phyloP scores from a whole-genome alignment of 345 rosid genomes.

The Lepidium africanum region DNA sequence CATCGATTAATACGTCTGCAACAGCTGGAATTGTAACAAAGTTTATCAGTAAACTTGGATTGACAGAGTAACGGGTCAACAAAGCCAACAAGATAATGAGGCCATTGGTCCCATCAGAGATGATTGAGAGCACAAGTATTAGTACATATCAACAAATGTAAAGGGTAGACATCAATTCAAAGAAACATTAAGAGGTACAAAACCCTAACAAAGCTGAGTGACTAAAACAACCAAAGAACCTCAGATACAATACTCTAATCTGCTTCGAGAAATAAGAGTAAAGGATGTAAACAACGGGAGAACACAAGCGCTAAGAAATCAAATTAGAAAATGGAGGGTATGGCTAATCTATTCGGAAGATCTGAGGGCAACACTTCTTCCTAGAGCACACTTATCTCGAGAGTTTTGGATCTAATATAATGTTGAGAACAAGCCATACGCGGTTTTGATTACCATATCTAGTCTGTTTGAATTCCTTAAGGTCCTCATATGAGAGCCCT shows the following conservation, averaged over 20 bases:
- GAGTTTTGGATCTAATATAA: neutral
- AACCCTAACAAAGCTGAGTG: neutral
- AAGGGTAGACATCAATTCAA: neutral
- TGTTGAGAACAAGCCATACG: slow-evolving; percentile 9
- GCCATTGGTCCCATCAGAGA: neutral
- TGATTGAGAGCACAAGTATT: neutral
- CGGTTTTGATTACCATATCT: slow-evolving; percentile 69
- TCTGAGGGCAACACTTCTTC: neutral
- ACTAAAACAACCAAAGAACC: slow-evolving; percentile 11
- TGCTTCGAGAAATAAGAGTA: slow-evolving; percentile 9
- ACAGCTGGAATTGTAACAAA: slow-evolving; percentile 65
- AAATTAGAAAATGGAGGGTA: neutral
- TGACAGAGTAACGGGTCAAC: neutral
- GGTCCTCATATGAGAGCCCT: slow-evolving; percentile 86
- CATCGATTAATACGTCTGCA: slow-evolving; percentile 88
- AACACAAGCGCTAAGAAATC: neutral
- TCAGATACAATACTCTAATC: slow-evolving; percentile 5
- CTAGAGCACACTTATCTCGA: neutral
- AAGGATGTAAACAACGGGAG: slow-evolving; percentile 1
- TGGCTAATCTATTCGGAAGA: neutral
- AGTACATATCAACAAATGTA: neutral
- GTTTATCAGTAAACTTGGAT: slow-evolving; percentile 31
- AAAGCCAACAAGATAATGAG: slow-evolving; percentile 9
- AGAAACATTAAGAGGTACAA: neutral
- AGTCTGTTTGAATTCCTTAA: slow-evolving; percentile 90